These are phyloP conservation scores for Sphagnum tenellum DNA, from an alignment of 225 moss, liverwort and hornwort genomes.

Conservation along the genomic window DNA sequence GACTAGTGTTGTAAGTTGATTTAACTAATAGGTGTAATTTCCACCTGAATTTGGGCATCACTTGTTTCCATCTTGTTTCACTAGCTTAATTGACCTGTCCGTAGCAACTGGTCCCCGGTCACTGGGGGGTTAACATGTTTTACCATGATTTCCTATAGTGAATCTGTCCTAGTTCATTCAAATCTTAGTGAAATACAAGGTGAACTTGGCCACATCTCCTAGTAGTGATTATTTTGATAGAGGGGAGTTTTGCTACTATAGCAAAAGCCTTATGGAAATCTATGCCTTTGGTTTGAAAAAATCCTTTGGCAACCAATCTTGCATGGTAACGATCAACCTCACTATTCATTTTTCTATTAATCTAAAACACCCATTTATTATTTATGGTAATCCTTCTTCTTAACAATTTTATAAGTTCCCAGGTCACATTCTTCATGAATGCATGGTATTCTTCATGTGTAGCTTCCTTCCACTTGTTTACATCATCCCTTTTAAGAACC, in stretches of 20 bases:
- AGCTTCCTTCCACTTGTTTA: neutral
- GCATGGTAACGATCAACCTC: neutral
- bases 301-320: conserved; percentile 2
- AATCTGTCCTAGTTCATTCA: too few species aligned
- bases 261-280: neutral
- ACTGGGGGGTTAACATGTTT: too few species aligned
- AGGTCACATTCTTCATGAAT: neutral
- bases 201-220: too few species aligned
- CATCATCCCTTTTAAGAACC: too few species aligned
- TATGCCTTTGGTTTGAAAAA: neutral
- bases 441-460: neutral
- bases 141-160: too few species aligned
- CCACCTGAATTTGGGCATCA: too few species aligned
- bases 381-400: neutral
- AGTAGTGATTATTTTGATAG: neutral
- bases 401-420: neutral
- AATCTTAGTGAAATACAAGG: too few species aligned
- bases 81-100: too few species aligned
- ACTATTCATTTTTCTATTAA: neutral
- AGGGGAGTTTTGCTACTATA: neutral
- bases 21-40: too few species aligned
- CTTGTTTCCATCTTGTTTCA: too few species aligned
- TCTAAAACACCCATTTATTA: conserved; percentile 1
- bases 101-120: too few species aligned
- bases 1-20: too few species aligned